Evolutionary conservation across 176 grass and related monocot species (phyloP).

Genomic region (Dactylis glomerata): DNA sequence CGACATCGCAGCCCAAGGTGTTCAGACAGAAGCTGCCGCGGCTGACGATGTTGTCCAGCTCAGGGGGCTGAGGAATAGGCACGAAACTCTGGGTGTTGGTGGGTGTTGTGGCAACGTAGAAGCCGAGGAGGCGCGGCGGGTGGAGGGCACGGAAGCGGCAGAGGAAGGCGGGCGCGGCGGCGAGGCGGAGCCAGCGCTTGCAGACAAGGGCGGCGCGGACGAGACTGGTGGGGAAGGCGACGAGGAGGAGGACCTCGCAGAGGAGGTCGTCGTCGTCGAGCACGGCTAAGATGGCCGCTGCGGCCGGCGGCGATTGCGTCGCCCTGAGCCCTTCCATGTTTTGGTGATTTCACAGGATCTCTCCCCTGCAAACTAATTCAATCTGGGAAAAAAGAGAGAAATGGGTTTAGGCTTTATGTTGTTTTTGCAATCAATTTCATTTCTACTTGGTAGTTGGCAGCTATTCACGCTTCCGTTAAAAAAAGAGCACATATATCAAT

Average conservation of each 20-base stretch:
- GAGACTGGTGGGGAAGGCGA: neutral
- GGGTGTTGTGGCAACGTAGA: neutral
- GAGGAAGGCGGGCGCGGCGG: neutral
- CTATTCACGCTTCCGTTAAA: too few species aligned
- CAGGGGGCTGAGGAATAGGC: neutral
- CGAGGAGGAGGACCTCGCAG: neutral
- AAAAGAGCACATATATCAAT: too few species aligned
- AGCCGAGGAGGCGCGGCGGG: neutral
- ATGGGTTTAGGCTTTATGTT: too few species aligned
- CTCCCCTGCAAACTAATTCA: too few species aligned
- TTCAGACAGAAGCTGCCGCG: neutral
- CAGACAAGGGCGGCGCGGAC: neutral
- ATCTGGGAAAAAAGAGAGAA: too few species aligned
- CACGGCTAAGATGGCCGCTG: neutral
- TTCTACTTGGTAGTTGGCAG: too few species aligned
- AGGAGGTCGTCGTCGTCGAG: slow-evolving; percentile 7
- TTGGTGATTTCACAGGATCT: too few species aligned
- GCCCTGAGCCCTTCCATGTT: too few species aligned
- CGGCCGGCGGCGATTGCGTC: neutral
- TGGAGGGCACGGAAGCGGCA: neutral
- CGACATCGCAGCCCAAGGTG: neutral
- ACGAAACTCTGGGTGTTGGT: neutral
- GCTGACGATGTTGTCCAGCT: neutral
- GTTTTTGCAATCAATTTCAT: too few species aligned
- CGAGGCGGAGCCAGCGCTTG: neutral